Base-by-base conservation (phyloP, 2,329 filamentous ascomycete genomes). In the Lizonia empirigonia region DNA sequence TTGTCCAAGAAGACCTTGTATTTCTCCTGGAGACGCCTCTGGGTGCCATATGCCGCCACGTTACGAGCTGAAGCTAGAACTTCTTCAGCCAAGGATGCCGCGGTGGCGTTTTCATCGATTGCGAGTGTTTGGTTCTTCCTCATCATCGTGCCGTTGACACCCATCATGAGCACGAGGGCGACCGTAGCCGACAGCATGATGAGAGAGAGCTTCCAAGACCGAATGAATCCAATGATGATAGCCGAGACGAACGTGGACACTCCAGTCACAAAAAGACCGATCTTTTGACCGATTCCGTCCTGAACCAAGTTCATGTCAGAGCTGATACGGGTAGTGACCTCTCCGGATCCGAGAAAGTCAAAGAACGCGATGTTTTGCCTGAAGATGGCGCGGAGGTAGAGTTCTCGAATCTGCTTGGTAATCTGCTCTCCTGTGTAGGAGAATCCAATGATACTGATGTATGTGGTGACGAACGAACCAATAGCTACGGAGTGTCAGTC, bases 291-390 rank as follows among this genome's bases (percentile, higher is more conserved):
- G 38, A 99, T 90, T 50, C 92, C 94, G 60, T 97, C 92, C 73
- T 97, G 93, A 44, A 99, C 88, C 45, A 96, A 77, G 66, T 96
- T 97, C 55, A 92, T 96, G 72, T 97, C 93, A 16, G 92, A 88
- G 0, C 93, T 97, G 67, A 99, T 97, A 56, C 92, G 86, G 1
- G 93, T 97, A 0, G 93, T 97, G 55, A 97, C 89, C 76, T 97
- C 94, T 57, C 94, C 94, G 20, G 93, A 90, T 42, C 94, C 94
- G 9, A 97, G 82, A 69, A 95, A 95, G 74, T 99, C 94, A 47
- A 76, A 76, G 54, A 73, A 76, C 8, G 70, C 73, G 32, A 76
- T 73, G 46, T 76, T 76, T 41, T 76, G 73, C 9, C 71, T 62
- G 45, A 76, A 71, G 29, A 75, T 75, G 24, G 73, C 73, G 62